Evolutionary conservation across 495 filamentous ascomycete genomes (phyloP).

Genomic region (Aspergillus leporis): DNA sequence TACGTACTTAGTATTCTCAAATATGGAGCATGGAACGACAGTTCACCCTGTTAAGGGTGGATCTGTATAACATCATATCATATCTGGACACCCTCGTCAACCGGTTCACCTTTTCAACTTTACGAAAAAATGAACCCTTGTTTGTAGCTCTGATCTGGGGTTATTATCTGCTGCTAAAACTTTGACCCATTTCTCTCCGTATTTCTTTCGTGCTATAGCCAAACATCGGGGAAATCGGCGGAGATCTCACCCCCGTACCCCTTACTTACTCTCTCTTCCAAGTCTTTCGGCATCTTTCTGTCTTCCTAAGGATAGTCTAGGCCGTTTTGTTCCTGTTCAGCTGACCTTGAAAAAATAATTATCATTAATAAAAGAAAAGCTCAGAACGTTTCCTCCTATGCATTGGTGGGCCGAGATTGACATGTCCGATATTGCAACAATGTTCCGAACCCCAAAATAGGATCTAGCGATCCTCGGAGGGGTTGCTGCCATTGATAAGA

Average conservation of each 20-base stretch:
- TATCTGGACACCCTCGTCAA: not conserved
- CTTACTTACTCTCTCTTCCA: constrained; percentile 22
- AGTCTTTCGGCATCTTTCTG: constrained; percentile 21
- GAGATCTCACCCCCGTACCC: constrained; percentile 27
- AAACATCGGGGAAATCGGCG: constrained; percentile 27
- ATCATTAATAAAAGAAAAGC: too few relatives aligned
- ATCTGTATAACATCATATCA: not conserved
- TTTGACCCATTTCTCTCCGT: constrained; percentile 36
- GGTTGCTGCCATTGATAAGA: too few relatives aligned
- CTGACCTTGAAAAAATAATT: constrained; percentile 7
- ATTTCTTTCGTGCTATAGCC: constrained; percentile 40
- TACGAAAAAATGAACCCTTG: not conserved
- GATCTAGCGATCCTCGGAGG: too few relatives aligned
- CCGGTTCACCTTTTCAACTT: not conserved
- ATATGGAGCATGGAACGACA: not conserved
- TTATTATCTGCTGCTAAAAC: constrained; percentile 18
- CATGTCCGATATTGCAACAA: too few relatives aligned
- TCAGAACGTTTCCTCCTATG: too few relatives aligned
- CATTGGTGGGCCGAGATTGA: too few relatives aligned
- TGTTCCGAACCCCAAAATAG: too few relatives aligned
- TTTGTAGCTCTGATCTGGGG: not conserved
- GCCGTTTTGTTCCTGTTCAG: constrained; percentile 17
- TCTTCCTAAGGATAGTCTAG: constrained; percentile 19
- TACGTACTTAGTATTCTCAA: not conserved
- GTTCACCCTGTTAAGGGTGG: too few relatives aligned